Evolutionary conservation across 805 yeast species (phyloP), one percentile per base, ranked within the genome.

Genomic region (Pichia deserticola): DNA sequence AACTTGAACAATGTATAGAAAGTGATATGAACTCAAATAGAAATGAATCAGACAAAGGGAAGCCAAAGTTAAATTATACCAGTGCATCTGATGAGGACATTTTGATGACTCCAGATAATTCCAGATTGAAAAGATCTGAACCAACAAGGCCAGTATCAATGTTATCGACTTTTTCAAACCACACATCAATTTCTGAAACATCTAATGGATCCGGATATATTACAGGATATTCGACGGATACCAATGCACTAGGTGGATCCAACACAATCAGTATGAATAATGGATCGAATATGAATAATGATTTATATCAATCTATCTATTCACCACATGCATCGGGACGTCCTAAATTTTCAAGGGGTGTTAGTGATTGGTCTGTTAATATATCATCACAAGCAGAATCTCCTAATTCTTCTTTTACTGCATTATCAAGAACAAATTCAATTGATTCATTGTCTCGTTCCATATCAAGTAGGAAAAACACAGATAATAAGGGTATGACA

Each of bases 131-230:
- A 42, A 53, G 58, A 44, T 48, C 55, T 32, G 49, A 51, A 59
- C 61, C 53, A 50, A 53, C 67, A 32, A 64, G 84, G 45, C 82
- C 83, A 5, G 68, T 71, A 0, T 79, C 85, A 1, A 70, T 73
- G 38, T 60, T 78, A 1, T 79, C 84, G 0, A 74, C 77, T 27
- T 72, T 72, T 48, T 76, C 81, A 0, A 60, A 71, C 2, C 66
- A 74, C 65, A 75, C 81, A 0, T 71, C 73, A 4, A 64, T 71
- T 38, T 78, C 84, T 0, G 83, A 78, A 49, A 71, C 74, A 40
- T 77, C 82, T 0, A 75, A 77, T 47, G 71, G 69, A 0, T 67
- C 72, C 2, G 71, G 67, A 0, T 65, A 67, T 51, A 59, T 60
- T 32, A 65, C 71, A 1, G 67, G 70, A 5, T 66, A 66, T 49